phyloP scores from a whole-genome alignment of 2,329 filamentous ascomycete species.

The Microsporum ferrugineum region DNA sequence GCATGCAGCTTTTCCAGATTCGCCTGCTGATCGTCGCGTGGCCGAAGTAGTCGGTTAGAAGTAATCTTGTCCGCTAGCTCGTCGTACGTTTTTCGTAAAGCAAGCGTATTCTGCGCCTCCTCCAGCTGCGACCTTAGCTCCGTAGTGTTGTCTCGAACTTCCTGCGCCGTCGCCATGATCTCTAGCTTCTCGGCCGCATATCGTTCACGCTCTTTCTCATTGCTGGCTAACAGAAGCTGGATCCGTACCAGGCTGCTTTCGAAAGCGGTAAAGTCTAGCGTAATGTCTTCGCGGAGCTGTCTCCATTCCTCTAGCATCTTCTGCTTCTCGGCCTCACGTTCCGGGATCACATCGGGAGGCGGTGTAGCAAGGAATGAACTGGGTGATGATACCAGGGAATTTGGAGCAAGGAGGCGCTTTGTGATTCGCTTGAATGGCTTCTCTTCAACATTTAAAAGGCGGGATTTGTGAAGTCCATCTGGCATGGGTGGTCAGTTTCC shows the following conservation, averaged over 20 bases:
- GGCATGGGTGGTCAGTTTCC: constrained; percentile 5
- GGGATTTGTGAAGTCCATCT: constrained; percentile 76
- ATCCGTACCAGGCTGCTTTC: constrained; percentile 77
- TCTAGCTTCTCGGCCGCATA: constrained; percentile 70
- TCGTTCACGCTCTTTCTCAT: constrained; percentile 68
- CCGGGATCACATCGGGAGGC: constrained; percentile 46
- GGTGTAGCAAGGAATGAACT: constrained; percentile 52
- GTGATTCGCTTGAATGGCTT: constrained; percentile 83
- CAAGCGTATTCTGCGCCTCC: constrained; percentile 61
- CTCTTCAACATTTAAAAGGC: constrained; percentile 81
- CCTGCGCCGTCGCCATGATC: constrained; percentile 66
- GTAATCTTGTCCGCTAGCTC: constrained; percentile 79
- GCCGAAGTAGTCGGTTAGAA: constrained; percentile 63
- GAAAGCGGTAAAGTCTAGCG: constrained; percentile 79
- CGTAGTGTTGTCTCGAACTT: constrained; percentile 63
- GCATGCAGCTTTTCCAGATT: constrained; percentile 72
- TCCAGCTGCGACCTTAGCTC: constrained; percentile 64
- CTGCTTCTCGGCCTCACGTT: constrained; percentile 37
- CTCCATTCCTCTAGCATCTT: constrained; percentile 46
- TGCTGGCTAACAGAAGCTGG: constrained; percentile 74
- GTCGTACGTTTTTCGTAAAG: constrained; percentile 75
- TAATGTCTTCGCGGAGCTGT: constrained; percentile 70
- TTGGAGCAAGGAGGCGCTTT: constrained; percentile 61
- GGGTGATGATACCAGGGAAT: constrained; percentile 49
- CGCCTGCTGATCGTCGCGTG: constrained; percentile 69